Conservation (phyloP, 108 stramenopile genomes). For the Pseudonitzschia pungens region DNA sequence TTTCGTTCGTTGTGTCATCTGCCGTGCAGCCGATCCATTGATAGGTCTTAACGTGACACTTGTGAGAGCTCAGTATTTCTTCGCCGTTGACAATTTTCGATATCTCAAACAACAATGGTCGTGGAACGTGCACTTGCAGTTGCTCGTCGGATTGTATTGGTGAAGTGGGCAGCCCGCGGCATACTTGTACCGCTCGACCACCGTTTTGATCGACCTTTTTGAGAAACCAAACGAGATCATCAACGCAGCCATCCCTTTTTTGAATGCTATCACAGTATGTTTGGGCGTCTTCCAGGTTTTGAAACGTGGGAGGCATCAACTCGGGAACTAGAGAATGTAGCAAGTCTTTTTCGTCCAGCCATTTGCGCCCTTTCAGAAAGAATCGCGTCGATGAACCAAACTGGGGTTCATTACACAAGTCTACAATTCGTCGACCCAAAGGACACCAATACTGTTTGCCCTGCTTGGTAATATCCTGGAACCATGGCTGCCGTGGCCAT, state of each 20-base stretch:
- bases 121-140: conserved; percentile 48
- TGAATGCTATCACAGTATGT: conserved; percentile 18
- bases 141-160: conserved; percentile 19
- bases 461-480: conserved; percentile 31
- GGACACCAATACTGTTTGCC: conserved; percentile 51
- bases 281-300: conserved; percentile 19
- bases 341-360: conserved; percentile 57
- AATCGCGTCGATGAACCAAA: conserved; percentile 39
- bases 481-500: conserved; percentile 57
- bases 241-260: not conserved
- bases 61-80: conserved; percentile 22
- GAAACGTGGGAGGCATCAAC: conserved; percentile 48
- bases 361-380: conserved; percentile 47
- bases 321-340: conserved; percentile 25
- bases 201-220: conserved; percentile 52
- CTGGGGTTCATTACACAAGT: conserved; percentile 55
- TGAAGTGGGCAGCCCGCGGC: conserved; percentile 18
- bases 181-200: conserved; percentile 35
- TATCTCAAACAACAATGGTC: conserved; percentile 25
- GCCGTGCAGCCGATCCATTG: conserved; percentile 26
- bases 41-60: conserved; percentile 53
- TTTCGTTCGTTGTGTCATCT: conserved; percentile 4
- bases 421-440: conserved; percentile 37
- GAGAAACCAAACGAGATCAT: conserved; percentile 40
- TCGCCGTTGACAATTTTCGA: not conserved